phyloP scores from a whole-genome alignment of 2,329 filamentous ascomycete genomes.

The Mariannaea elegans region DNA sequence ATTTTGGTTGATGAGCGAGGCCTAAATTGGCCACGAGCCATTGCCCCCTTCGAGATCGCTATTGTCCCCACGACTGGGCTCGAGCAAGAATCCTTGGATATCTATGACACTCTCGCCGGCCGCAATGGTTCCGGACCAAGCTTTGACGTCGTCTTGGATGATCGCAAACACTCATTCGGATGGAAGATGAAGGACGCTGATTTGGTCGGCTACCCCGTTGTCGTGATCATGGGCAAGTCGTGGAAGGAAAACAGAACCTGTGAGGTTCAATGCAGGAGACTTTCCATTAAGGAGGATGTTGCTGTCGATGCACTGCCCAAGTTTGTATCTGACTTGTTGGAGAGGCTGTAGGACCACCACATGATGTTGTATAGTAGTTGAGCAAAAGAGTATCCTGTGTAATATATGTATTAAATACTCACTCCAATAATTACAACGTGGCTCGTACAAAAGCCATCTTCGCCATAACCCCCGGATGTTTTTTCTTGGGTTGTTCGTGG shows the following conservation, averaged over 20 bases:
- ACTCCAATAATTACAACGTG: too few relatives aligned
- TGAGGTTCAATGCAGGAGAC: conserved; percentile 81
- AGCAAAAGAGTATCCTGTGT: too few relatives aligned
- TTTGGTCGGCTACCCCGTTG: conserved; percentile 84
- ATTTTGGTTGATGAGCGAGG: conserved; percentile 76
- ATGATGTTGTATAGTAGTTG: neutral
- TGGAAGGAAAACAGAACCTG: conserved; percentile 69
- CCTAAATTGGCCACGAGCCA: conserved; percentile 85
- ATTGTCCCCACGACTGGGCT: conserved; percentile 65
- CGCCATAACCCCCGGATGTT: too few relatives aligned
- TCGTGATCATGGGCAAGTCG: conserved; percentile 78
- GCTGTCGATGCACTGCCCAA: conserved; percentile 52
- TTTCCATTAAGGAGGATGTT: conserved; percentile 70
- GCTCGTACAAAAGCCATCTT: too few relatives aligned
- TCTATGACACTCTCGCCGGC: conserved; percentile 70
- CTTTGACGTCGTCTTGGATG: conserved; percentile 78
- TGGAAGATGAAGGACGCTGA: conserved; percentile 95
- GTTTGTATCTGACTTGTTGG: conserved; percentile 57
- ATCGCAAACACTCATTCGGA: conserved; percentile 71
- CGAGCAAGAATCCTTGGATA: conserved; percentile 58
- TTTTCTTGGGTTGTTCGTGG: too few relatives aligned
- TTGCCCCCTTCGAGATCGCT: conserved; percentile 84
- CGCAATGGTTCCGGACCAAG: conserved; percentile 22
- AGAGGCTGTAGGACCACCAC: conserved; percentile 53
- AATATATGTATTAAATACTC: too few relatives aligned